Evolutionary conservation across 2,329 filamentous ascomycete species (phyloP).

Genomic region (Colletotrichum sp.): DNA sequence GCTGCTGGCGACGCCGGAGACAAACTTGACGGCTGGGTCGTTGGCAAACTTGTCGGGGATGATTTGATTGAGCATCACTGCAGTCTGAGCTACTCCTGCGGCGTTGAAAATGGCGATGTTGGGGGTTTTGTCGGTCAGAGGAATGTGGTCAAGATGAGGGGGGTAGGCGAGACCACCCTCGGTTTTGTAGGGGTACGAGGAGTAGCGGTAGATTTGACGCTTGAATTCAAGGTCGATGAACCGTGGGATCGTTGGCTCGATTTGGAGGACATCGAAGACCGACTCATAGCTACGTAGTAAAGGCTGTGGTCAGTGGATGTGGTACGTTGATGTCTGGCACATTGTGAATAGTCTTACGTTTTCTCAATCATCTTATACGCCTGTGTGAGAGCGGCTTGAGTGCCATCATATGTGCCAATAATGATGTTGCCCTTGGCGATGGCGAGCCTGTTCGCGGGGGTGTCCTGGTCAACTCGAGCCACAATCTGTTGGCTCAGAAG

Average conservation of each 20-base stretch:
- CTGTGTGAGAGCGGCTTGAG: conserved; percentile 38
- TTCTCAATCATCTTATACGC: conserved; percentile 37
- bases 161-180: conserved; percentile 34
- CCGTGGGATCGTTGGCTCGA: conserved; percentile 37
- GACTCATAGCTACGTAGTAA: conserved; percentile 31
- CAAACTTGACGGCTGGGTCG: conserved; percentile 31
- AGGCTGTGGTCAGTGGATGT: neutral
- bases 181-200: conserved; percentile 23
- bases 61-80: conserved; percentile 34
- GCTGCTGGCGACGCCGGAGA: conserved; percentile 28
- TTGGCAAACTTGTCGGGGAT: conserved; percentile 34
- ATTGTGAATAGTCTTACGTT: conserved; percentile 25
- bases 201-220: conserved; percentile 32
- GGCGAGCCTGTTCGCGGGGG: conserved; percentile 24
- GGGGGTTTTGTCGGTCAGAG: conserved; percentile 26
- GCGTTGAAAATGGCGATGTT: conserved; percentile 34
- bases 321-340: accelerated
- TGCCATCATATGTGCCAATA: conserved; percentile 36
- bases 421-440: conserved; percentile 31
- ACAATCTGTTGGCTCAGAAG: conserved; percentile 33
- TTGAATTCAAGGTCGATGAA: conserved; percentile 32
- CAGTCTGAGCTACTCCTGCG: conserved; percentile 32
- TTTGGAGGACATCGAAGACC: conserved; percentile 35
- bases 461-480: conserved; percentile 25
- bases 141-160: conserved; percentile 34